Evolutionary conservation across 2,329 filamentous ascomycete species (phyloP), one percentile per base, ranked within the genome.

Genomic region (Alternaria alternata): DNA sequence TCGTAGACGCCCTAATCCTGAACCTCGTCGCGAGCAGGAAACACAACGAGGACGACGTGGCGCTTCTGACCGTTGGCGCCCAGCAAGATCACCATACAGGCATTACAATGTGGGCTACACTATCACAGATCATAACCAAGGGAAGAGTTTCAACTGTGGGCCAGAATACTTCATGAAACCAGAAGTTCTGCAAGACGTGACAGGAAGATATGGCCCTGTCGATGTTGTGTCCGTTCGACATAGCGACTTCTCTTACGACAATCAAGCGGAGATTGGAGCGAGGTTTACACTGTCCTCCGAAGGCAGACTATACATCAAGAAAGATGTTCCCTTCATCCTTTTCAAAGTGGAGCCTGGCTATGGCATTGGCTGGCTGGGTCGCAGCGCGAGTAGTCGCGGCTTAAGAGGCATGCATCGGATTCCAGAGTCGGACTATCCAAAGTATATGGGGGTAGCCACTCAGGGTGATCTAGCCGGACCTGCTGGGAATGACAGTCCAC

Each of bases 321-420:
- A 24, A 43, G 20, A 43, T 0, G 20, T 43, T 1, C 41, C 41
- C 14, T 16, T 43, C 11, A 22, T 43, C 18, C 9, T 43, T 16
- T 42, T 22, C 39, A 18, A 24, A 7, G 20, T 42, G 11, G 39
- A 42, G 6, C 39, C 39, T 24, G 55, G 49, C 56, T 67, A 63
- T 28, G 44, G n/a, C 16, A 32, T 18, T n/a, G 44, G 24, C 16
- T 28, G n/a, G 20, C 6, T 22, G 18, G 18, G 39, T 42, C 39
- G 39, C 39, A 24, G 20, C 39, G 39, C 22, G 5, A 18, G 39
- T 8, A 24, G 20, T 1, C 20, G 39, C 12, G 41, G 20, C 3
- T 43, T 43, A 18, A 34, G 12, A 3, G 32, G 12, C 1, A 34
- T 34, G 11, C 12, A 34, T 12, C 16, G 32, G 22, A 43, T 24